These are phyloP conservation scores for Tubosaeta brunneosetosa DNA, from an alignment of 768 basidiomycete genomes.

Conservation along the genomic window DNA sequence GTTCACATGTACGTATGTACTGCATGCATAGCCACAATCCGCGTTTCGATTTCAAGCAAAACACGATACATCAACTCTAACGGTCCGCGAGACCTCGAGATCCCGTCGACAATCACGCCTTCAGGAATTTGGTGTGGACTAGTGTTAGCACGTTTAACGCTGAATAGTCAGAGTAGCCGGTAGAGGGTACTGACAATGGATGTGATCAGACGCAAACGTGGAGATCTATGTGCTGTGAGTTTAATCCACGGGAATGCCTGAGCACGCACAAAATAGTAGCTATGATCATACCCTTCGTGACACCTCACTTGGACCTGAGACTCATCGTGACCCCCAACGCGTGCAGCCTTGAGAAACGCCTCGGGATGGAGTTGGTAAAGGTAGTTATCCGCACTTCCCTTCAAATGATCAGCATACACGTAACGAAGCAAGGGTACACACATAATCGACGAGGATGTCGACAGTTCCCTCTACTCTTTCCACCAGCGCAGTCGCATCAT, in stretches of 20 bases:
- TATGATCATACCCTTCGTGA: conserved; percentile 85
- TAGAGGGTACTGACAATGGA: conserved; percentile 61
- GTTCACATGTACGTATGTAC: conserved; percentile 1
- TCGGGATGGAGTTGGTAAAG: conserved; percentile 88
- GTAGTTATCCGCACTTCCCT: conserved; percentile 83
- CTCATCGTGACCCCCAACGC: conserved; percentile 67
- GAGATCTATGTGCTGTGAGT: conserved; percentile 55
- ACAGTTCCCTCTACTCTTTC: conserved; percentile 55
- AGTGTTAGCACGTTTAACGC: neutral
- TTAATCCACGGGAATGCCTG: neutral
- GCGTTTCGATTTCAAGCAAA: neutral
- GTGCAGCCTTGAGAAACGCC: conserved; percentile 76
- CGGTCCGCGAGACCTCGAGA: neutral
- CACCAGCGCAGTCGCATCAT: conserved; percentile 88
- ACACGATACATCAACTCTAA: conserved; percentile 3
- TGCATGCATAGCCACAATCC: neutral
- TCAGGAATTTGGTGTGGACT: conserved; percentile 89
- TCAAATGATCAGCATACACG: conserved; percentile 6
- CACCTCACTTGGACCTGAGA: conserved; percentile 72
- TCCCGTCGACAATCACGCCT: conserved; percentile 41
- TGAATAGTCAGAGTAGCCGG: conserved; percentile 12
- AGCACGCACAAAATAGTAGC: conserved; percentile 74
- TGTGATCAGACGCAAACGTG: conserved; percentile 84
- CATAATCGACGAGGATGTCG: conserved; percentile 84
- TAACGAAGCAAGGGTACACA: conserved; percentile 30